Base-by-base conservation (phyloP, 352 stramenopile genomes). In the Pilasporangium apinafurcum region DNA sequence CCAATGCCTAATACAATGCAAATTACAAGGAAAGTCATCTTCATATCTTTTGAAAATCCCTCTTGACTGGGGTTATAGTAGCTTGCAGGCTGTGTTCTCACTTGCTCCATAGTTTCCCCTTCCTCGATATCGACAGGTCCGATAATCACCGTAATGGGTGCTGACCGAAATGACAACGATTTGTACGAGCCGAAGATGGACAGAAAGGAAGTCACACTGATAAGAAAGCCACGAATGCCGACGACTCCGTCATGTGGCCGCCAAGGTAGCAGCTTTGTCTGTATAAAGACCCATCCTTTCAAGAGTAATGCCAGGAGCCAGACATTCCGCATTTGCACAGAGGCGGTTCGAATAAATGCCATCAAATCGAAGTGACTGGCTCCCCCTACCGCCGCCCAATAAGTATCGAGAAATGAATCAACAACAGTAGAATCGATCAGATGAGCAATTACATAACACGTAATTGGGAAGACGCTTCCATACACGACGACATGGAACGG, bases 401-500 rank as follows among this genome's bases (percentile, higher is more conserved):
- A 62, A 26, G 47, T 56, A 13, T 73, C 62, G 7, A 74, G 49
- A 18, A 56, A 73, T 8, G 60, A 51, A 34, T 67, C 59, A 20
- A 55, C 59, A 16, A 77, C 63, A 38, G 42, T 65, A 34, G 44
- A 61, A 33, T 83, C 69, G 12, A 83, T 53, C 10, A 62, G 22
- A 8, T 80, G 52, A 0, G 67, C 70, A 0, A 53, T 2, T 0
- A 65, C 53, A 28, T 84, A 84, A 3, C 36, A 29, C 13, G 52
- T 8, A 2, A 80, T 43, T 5, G 71, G 68, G 22, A 84, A 50
- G 16, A 58, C 53, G 10, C 59, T 80, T 2, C 56, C 50, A 32
- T 86, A 85, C 9, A 85, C 55, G 22, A 83, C 53, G 0, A 72
- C 59, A 35, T 85, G 61, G 22, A 74, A 71, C 16, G 68, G 72